phyloP scores from a whole-genome alignment of 2,329 filamentous ascomycete species.

The Colletotrichum chlorophyti region DNA sequence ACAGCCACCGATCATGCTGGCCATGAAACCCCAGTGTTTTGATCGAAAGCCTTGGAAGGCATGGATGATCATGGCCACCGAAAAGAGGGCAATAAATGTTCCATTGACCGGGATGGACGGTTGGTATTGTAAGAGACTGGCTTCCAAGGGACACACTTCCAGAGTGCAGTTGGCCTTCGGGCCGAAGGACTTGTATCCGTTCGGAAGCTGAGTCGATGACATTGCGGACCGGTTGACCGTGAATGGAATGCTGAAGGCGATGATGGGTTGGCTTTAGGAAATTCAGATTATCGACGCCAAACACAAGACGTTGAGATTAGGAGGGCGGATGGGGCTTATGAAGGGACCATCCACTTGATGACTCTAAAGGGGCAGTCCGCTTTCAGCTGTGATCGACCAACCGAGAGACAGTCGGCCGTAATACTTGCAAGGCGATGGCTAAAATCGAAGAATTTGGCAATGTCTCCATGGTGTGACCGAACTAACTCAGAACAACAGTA shows the following conservation, averaged over 20 bases:
- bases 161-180: slow-evolving; percentile 53
- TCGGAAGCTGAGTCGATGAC: slow-evolving; percentile 8
- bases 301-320: not conserved
- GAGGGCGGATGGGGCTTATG: not conserved
- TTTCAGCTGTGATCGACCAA: not conserved
- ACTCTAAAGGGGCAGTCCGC: not conserved
- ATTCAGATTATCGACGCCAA: not conserved
- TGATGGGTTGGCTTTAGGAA: not conserved
- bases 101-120: slow-evolving; percentile 44
- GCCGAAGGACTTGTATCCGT: slow-evolving; percentile 43
- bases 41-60: slow-evolving; percentile 47
- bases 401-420: slow-evolving; percentile 5
- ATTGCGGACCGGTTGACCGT: not conserved
- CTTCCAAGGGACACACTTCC: slow-evolving; percentile 49
- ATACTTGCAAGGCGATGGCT: too few relatives aligned
- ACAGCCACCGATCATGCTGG: slow-evolving; percentile 60
- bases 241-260: not conserved
- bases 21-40: slow-evolving; percentile 51
- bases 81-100: slow-evolving; percentile 46
- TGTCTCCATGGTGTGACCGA: too few relatives aligned
- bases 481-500: too few relatives aligned
- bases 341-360: not conserved
- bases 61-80: slow-evolving; percentile 51
- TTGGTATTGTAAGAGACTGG: slow-evolving; percentile 48
- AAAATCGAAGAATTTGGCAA: too few relatives aligned